These are phyloP conservation scores for Lolium rigidum DNA, from an alignment of 176 grass and related monocot species.

Conservation along the genomic window DNA sequence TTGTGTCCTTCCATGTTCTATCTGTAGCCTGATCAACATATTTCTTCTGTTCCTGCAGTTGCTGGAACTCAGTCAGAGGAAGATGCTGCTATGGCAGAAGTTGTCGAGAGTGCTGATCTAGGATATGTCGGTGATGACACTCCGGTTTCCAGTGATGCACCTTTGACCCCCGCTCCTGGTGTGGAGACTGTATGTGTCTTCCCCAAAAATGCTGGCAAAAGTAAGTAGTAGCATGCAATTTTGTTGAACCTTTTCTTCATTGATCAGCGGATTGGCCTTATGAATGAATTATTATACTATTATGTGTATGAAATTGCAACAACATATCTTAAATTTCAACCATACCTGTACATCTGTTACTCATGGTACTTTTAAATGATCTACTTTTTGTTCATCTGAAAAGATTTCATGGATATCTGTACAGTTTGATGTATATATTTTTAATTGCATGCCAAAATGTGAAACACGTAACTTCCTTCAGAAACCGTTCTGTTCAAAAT, in stretches of 20 bases:
- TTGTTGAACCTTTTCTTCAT: neutral
- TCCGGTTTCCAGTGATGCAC: slow-evolving; percentile 70
- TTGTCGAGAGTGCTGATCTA: slow-evolving; percentile 83
- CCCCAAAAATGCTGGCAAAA: slow-evolving; percentile 93
- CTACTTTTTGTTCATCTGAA: neutral
- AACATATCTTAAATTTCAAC: neutral
- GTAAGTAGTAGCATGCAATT: slow-evolving; percentile 48
- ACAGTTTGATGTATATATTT: neutral
- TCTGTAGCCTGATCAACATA: neutral
- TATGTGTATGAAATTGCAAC: neutral
- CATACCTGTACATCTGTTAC: neutral
- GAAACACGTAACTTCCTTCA: neutral
- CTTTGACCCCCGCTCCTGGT: slow-evolving; percentile 74
- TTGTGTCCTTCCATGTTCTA: neutral
- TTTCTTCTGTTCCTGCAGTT: slow-evolving; percentile 47
- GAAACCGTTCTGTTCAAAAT: neutral
- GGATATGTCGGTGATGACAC: slow-evolving; percentile 92
- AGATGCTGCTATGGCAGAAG: slow-evolving; percentile 84
- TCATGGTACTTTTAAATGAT: neutral
- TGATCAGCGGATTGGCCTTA: too few relatives aligned
- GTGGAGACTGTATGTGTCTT: slow-evolving; percentile 81
- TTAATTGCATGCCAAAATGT: neutral
- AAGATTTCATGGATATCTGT: neutral
- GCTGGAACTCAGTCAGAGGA: slow-evolving; percentile 75
- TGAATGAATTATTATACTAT: neutral